These are phyloP conservation scores for Jaltomata sinuosa DNA, from an alignment of 257 asterid genomes.

Conservation along the genomic window DNA sequence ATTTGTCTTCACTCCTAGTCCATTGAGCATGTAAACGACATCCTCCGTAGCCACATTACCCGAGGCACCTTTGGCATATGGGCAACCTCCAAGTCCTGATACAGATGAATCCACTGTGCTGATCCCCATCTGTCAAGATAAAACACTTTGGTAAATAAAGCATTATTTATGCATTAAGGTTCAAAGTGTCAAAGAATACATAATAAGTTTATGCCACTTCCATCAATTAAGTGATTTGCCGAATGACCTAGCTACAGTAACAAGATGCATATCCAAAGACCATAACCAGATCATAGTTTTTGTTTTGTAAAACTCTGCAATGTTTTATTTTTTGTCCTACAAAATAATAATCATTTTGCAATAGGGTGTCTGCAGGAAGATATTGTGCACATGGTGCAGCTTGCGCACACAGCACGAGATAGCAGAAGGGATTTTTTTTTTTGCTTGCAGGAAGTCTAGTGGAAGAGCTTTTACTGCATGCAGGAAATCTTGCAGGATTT, in stretches of 20 bases:
- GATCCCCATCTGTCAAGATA: slow-evolving; percentile 69
- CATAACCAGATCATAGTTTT: not conserved
- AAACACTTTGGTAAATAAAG: not conserved
- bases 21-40: slow-evolving; percentile 86
- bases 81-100: slow-evolving; percentile 95
- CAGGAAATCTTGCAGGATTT: not conserved
- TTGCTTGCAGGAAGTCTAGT: not conserved
- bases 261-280: not conserved
- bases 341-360: not conserved
- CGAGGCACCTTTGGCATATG: slow-evolving; percentile 95
- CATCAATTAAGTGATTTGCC: not conserved
- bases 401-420: not conserved
- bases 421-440: not conserved
- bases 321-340: not conserved
- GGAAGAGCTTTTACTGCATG: not conserved
- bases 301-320: not conserved
- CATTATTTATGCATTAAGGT: not conserved
- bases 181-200: not conserved
- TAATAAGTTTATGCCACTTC: not conserved
- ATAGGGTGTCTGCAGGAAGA: not conserved
- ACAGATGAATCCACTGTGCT: slow-evolving; percentile 73
- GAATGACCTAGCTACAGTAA: not conserved
- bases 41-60: slow-evolving; percentile 98
- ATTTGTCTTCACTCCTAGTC: slow-evolving; percentile 68
- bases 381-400: not conserved